Evolutionary conservation across 495 filamentous ascomycete genomes (phyloP).

Genomic region (Lasiosphaeriaceae sp.): DNA sequence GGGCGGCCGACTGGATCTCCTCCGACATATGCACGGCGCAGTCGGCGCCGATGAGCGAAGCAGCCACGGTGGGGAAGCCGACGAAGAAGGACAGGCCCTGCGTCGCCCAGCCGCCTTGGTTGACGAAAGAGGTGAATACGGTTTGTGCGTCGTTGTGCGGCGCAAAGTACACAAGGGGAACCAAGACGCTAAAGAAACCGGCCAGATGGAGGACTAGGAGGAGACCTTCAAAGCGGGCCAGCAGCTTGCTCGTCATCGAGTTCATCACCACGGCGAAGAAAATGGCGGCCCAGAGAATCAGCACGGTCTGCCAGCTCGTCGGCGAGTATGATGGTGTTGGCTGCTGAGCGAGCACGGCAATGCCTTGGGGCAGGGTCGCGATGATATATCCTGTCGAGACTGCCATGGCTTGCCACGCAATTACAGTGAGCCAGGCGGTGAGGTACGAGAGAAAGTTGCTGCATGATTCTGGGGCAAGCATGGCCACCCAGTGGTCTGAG

Average conservation of each 20-base stretch:
- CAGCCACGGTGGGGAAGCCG: slow-evolving; percentile 17
- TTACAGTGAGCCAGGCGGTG: slow-evolving; percentile 2
- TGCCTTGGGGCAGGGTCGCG: slow-evolving; percentile 42
- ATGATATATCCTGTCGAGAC: slow-evolving; percentile 27
- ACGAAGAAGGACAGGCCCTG: slow-evolving; percentile 34
- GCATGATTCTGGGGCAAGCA: neutral
- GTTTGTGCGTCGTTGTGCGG: slow-evolving; percentile 32
- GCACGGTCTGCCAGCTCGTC: slow-evolving; percentile 31
- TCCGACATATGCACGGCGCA: slow-evolving; percentile 49
- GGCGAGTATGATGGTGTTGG: slow-evolving; percentile 26
- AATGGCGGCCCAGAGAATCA: slow-evolving; percentile 40
- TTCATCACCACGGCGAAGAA: slow-evolving; percentile 39
- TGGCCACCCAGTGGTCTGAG: slow-evolving; percentile 10
- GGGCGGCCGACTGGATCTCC: slow-evolving; percentile 46
- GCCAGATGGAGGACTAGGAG: slow-evolving; percentile 43
- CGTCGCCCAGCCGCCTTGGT: slow-evolving; percentile 42
- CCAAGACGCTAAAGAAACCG: slow-evolving; percentile 47
- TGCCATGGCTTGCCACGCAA: slow-evolving; percentile 3
- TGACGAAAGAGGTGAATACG: slow-evolving; percentile 39
- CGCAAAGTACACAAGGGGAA: slow-evolving; percentile 31
- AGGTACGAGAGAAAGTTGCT: slow-evolving; percentile 1
- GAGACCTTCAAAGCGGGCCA: slow-evolving; percentile 41
- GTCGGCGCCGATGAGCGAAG: slow-evolving; percentile 23
- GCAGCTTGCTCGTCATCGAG: slow-evolving; percentile 27
- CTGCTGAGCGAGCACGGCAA: slow-evolving; percentile 43